These are phyloP conservation scores for Neurospora sp. DNA, from an alignment of 495 filamentous ascomycete species.

Conservation along the genomic window DNA sequence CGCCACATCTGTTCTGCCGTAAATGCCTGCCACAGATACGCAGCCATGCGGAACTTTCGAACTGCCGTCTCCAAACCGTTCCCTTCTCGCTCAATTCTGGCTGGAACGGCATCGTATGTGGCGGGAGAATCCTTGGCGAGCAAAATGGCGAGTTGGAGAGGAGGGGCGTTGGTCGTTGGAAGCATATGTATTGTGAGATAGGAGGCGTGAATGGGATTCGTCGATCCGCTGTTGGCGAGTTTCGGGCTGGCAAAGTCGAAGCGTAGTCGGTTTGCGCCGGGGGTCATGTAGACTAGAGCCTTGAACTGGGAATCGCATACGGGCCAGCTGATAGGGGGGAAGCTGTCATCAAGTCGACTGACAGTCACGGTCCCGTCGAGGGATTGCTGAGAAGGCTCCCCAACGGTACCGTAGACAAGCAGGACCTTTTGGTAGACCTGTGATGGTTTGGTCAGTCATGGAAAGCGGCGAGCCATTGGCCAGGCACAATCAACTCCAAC, in stretches of 20 bases:
- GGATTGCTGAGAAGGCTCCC: slow-evolving; percentile 56
- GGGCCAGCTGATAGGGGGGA: slow-evolving; percentile 72
- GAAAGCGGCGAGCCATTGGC: not conserved
- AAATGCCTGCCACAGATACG: slow-evolving; percentile 92
- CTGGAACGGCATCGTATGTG: slow-evolving; percentile 73
- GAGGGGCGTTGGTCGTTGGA: slow-evolving; percentile 62
- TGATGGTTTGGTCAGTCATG: slow-evolving; percentile 4
- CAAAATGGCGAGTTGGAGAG: slow-evolving; percentile 74
- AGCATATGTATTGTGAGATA: slow-evolving; percentile 78
- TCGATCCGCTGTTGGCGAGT: slow-evolving; percentile 55
- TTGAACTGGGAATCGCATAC: slow-evolving; percentile 84
- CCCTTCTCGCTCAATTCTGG: slow-evolving; percentile 64
- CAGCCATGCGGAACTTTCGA: slow-evolving; percentile 80
- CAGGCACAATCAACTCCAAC: slow-evolving; percentile 12
- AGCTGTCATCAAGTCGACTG: slow-evolving; percentile 70
- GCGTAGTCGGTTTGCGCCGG: slow-evolving; percentile 74
- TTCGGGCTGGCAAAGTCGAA: slow-evolving; percentile 82
- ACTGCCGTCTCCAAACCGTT: slow-evolving; percentile 70
- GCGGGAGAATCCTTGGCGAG: slow-evolving; percentile 80
- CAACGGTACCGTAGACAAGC: slow-evolving; percentile 67
- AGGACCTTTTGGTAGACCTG: slow-evolving; percentile 87
- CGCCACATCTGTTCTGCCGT: slow-evolving; percentile 92
- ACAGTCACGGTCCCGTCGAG: slow-evolving; percentile 74
- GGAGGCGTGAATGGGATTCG: slow-evolving; percentile 62
- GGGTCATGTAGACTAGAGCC: slow-evolving; percentile 72